Percentiles rank a stretch among this genome's conserved stretches.
These are phyloP conservation scores for Astrothelium macrocarpum DNA, from an alignment of 495 filamentous ascomycete species.

Conservation along the genomic window DNA sequence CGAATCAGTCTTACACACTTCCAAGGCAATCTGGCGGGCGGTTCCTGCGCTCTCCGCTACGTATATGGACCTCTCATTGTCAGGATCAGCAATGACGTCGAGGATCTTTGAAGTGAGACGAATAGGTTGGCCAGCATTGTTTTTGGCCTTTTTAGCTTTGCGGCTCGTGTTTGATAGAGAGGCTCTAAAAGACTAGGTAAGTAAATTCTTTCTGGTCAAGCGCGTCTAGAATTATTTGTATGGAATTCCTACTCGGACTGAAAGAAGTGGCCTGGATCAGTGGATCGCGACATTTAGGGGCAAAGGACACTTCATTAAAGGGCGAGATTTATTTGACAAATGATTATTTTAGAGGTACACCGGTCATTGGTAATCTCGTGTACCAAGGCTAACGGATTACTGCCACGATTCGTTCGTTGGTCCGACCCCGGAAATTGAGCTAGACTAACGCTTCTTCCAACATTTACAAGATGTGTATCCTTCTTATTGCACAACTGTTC, in stretches of 20 bases:
- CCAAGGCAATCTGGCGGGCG: conserved; percentile 59
- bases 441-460: no score
- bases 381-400: no score
- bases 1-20: conserved; percentile 56
- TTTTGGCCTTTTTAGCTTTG: conserved; percentile 68
- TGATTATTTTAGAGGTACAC: neutral
- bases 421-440: no score
- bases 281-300: conserved; percentile 52
- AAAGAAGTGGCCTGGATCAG: conserved; percentile 70
- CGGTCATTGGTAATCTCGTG: no score
- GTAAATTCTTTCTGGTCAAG: neutral
- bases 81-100: conserved; percentile 61
- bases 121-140: conserved; percentile 75
- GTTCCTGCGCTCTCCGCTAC: conserved; percentile 76
- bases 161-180: conserved; percentile 62
- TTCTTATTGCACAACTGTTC: no score
- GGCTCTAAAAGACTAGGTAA: conserved; percentile 40
- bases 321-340: neutral
- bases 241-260: conserved; percentile 63
- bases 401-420: no score
- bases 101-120: conserved; percentile 75
- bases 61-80: conserved; percentile 50
- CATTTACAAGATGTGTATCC: no score
- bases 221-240: no score
- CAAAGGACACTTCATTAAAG: neutral